Evolutionary conservation across 1,284 basidiomycete genomes (phyloP), one percentile per base, ranked within the genome.

Genomic region (Sutorius eximius): DNA sequence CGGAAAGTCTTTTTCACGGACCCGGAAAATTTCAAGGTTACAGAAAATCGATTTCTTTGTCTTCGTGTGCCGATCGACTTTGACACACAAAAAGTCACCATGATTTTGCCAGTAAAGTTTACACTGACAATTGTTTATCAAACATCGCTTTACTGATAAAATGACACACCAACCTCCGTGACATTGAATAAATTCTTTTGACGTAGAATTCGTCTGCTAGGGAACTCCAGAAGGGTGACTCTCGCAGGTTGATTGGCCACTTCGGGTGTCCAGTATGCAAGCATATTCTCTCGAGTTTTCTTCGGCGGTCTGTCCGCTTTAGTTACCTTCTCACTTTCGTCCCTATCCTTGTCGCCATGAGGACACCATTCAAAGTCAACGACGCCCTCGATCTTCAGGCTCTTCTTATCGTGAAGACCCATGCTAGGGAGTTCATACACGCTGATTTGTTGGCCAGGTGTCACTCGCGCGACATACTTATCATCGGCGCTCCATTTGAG

Each of bases 351-450:
- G 66, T 98, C 95, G 55, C 92, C 88, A 59, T 90, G 83, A 33
- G 97, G 97, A 67, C 93, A 95, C 97, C 97, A 99, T 76, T 99
- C 97, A 73, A 99, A 99, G 76, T 99, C 97, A 61, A 95, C 82
- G 36, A 99, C 96, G 24, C 96, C 97, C 66, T 99, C 95, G 57
- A 99, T 92, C 79, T 98, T 98, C 75, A 99, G 79, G 64, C 90
- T 93, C 80, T 98, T 99, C 78, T 98, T 98, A 65, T 94, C 96
- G 58, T 98, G 84, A 50, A 99, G 79, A 65, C 88, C 87, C 95
- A 99, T 98, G 57, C 83, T 82, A 13, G 97, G 97, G 52, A 96
- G 83, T 74, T 98, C 94, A 75, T 99, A 95, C 46, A 99, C 88
- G 68, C 94, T 95, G 75, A 99, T 98, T 75, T 92, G 91, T 70